Evolutionary conservation across 306 rosid species (phyloP).

Genomic region (Lathyrus sativus): DNA sequence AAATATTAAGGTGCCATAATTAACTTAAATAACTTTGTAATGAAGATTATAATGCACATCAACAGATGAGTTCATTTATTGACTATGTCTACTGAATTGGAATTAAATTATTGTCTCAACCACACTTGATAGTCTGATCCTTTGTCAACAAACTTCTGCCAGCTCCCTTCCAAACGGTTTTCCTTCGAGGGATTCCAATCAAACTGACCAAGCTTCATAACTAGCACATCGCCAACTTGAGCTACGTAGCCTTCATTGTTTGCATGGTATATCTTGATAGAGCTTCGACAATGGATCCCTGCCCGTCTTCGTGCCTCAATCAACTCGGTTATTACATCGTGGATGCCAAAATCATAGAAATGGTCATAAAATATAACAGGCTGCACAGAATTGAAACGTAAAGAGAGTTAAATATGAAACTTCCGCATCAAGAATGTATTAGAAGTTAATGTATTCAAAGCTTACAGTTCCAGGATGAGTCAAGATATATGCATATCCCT

Average conservation of each 20-base stretch:
- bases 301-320: conserved; percentile 69
- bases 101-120: conserved; percentile 57
- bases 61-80: background rate
- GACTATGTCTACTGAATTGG: background rate
- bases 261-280: conserved; percentile 69
- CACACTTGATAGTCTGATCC: conserved; percentile 72
- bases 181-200: conserved; percentile 83
- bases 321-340: conserved; percentile 58
- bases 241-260: conserved; percentile 80
- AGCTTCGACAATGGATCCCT: conserved; percentile 73
- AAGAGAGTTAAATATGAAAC: background rate
- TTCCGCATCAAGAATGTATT: background rate
- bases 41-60: background rate
- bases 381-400: conserved; percentile 43
- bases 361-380: conserved; percentile 74
- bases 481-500: conserved; percentile 81
- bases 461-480: conserved; percentile 86
- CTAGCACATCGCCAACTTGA: conserved; percentile 64
- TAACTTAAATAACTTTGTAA: background rate
- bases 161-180: conserved; percentile 70
- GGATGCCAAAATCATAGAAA: conserved; percentile 72
- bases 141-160: conserved; percentile 77
- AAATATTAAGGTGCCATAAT: no score
- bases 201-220: conserved; percentile 72
- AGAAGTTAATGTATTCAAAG: conserved; percentile 31